Percentiles rank a stretch among this genome's conserved stretches.
These are phyloP conservation scores for Crucihimalaya himalaica DNA, from an alignment of 345 rosid genomes.

Conservation along the genomic window DNA sequence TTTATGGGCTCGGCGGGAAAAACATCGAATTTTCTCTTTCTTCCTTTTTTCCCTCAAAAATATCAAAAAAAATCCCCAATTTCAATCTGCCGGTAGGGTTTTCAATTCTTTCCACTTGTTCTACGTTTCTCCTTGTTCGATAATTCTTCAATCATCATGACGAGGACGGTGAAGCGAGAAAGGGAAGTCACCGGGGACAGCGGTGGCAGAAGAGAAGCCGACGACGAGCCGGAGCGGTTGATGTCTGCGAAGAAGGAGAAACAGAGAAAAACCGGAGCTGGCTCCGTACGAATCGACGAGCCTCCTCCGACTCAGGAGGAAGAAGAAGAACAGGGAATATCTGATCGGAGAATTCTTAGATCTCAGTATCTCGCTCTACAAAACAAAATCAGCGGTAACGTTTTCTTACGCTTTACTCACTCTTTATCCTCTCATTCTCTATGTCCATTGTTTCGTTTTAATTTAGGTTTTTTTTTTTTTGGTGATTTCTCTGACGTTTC, in stretches of 20 bases:
- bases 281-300: neutral
- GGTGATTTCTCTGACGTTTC: neutral
- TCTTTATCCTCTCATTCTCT: neutral
- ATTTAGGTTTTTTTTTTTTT: neutral
- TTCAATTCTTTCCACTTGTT: neutral
- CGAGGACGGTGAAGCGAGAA: conserved; percentile 39
- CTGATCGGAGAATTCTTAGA: conserved; percentile 66
- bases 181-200: conserved; percentile 11
- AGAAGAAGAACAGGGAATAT: conserved; percentile 32
- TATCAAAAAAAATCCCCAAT: conserved; percentile 27
- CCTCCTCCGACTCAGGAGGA: conserved; percentile 38
- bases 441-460: neutral
- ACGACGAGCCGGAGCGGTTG: conserved; percentile 19
- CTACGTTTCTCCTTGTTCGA: neutral
- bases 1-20: conserved; percentile 39
- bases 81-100: conserved; percentile 39
- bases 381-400: conserved; percentile 57
- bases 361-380: conserved; percentile 68
- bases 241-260: conserved; percentile 43
- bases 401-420: neutral
- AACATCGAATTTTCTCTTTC: neutral
- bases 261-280: conserved; percentile 1
- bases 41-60: conserved; percentile 1
- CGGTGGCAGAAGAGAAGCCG: conserved; percentile 9
- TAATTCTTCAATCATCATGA: conserved; percentile 17